phyloP scores from a whole-genome alignment of 2,329 filamentous ascomycete genomes.

The Trichoderma cornu-damae region DNA sequence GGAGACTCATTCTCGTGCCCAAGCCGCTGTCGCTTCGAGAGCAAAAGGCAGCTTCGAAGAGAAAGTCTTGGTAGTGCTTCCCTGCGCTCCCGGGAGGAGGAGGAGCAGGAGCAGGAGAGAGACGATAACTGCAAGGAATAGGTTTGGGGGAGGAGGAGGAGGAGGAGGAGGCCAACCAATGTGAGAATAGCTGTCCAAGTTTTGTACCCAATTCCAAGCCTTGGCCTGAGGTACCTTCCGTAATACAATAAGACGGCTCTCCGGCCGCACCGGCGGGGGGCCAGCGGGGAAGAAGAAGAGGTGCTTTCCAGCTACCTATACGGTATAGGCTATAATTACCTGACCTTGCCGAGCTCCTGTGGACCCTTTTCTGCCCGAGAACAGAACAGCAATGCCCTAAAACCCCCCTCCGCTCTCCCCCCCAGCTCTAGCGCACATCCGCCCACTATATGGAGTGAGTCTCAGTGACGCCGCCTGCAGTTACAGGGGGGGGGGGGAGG shows the following conservation, averaged over 20 bases:
- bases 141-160: neutral
- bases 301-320: neutral
- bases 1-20: conserved; percentile 35
- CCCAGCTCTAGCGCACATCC: neutral
- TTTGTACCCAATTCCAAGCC: neutral
- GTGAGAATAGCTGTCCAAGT: conserved; percentile 6
- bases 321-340: no score
- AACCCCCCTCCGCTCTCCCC: neutral
- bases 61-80: neutral
- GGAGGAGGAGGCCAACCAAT: neutral
- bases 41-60: conserved; percentile 7
- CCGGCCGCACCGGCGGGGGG: neutral
- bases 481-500: no score
- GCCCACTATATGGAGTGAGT: neutral
- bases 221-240: no score
- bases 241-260: no score
- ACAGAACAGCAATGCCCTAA: neutral
- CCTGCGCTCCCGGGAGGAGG: conserved; percentile 6
- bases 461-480: neutral
- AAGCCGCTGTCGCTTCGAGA: neutral
- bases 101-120: neutral
- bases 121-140: neutral
- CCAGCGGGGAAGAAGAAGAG: neutral
- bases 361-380: neutral
- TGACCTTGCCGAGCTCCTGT: conserved; percentile 1